phyloP scores from a whole-genome alignment of 2,329 filamentous ascomycete species.

The Aspergillus sp. region DNA sequence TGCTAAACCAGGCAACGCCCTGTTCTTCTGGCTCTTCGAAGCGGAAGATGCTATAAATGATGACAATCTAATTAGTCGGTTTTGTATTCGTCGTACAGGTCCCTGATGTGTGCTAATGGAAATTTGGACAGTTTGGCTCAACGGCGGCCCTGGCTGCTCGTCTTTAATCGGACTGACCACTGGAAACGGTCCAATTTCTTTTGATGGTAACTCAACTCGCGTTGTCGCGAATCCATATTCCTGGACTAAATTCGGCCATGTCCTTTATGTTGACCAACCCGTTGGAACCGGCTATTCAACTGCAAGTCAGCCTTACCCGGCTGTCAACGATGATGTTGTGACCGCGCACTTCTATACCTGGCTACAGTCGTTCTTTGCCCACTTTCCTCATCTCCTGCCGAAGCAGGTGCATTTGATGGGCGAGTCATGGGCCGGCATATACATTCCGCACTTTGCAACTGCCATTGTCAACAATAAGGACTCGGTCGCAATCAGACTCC shows the following conservation, averaged over 20 bases:
- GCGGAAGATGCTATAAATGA: slow-evolving; percentile 30
- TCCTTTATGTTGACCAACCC: slow-evolving; percentile 39
- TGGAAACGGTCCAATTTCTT: slow-evolving; percentile 15
- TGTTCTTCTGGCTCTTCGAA: slow-evolving; percentile 42
- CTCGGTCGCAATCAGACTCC: slow-evolving; percentile 30
- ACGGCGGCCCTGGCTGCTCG: slow-evolving; percentile 38
- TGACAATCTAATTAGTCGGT: slow-evolving; percentile 36
- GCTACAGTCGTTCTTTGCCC: slow-evolving; percentile 30
- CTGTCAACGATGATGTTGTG: slow-evolving; percentile 27
- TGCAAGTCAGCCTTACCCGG: slow-evolving; percentile 30
- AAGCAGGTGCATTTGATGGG: slow-evolving; percentile 38
- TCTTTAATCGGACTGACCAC: slow-evolving; percentile 31
- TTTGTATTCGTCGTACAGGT: background rate
- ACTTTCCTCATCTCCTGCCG: slow-evolving; percentile 32
- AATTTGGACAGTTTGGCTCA: slow-evolving; percentile 35
- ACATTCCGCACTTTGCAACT: slow-evolving; percentile 38
- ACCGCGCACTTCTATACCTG: slow-evolving; percentile 32
- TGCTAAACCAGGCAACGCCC: slow-evolving; percentile 26
- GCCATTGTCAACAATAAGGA: slow-evolving; percentile 30
- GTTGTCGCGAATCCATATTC: slow-evolving; percentile 26
- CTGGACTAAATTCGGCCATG: slow-evolving; percentile 35
- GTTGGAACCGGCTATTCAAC: slow-evolving; percentile 37
- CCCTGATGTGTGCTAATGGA: slow-evolving; percentile 20
- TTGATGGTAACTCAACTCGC: slow-evolving; percentile 22
- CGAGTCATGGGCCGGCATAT: slow-evolving; percentile 41